Conservation (phyloP, 2,329 filamentous ascomycete species). For the Cyphellophora europaea region DNA sequence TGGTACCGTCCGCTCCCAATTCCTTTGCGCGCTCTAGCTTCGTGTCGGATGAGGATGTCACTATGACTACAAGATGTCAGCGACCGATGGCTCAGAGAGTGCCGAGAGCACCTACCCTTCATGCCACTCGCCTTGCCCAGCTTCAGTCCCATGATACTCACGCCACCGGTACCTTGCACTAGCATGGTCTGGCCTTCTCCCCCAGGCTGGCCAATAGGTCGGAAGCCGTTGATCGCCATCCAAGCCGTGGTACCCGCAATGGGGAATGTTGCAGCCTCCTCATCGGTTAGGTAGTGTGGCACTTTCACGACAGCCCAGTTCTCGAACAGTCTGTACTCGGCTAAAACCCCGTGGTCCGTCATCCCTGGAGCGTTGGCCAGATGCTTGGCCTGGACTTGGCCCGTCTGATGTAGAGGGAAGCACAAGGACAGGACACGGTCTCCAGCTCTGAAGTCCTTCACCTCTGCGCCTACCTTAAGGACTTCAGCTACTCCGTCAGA, state of each 20-base stretch:
- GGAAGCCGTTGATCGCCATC: slow-evolving; percentile 40
- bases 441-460: slow-evolving; percentile 25
- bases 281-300: slow-evolving; percentile 30
- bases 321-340: slow-evolving; percentile 34
- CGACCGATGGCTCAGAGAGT: too few species aligned
- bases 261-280: slow-evolving; percentile 32
- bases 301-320: slow-evolving; percentile 31
- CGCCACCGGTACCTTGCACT: slow-evolving; percentile 38
- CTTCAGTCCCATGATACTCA: slow-evolving; percentile 35
- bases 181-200: slow-evolving; percentile 36
- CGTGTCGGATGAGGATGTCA: slow-evolving; percentile 41
- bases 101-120: slow-evolving; percentile 31
- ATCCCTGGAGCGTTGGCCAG: slow-evolving; percentile 32
- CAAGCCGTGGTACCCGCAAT: slow-evolving; percentile 42
- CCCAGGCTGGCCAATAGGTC: slow-evolving; percentile 29
- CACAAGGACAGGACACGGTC: slow-evolving; percentile 30
- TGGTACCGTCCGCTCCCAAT: slow-evolving; percentile 34
- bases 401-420: slow-evolving; percentile 32
- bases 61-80: slow-evolving; percentile 36
- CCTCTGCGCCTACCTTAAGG: slow-evolving; percentile 27
- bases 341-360: slow-evolving; percentile 30
- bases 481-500: slow-evolving; percentile 36
- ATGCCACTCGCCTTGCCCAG: slow-evolving; percentile 39
- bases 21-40: slow-evolving; percentile 33
- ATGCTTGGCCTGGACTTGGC: slow-evolving; percentile 20